Evolutionary conservation across 768 basidiomycete genomes (phyloP).

Genomic region (Rhizopogon rudus): DNA sequence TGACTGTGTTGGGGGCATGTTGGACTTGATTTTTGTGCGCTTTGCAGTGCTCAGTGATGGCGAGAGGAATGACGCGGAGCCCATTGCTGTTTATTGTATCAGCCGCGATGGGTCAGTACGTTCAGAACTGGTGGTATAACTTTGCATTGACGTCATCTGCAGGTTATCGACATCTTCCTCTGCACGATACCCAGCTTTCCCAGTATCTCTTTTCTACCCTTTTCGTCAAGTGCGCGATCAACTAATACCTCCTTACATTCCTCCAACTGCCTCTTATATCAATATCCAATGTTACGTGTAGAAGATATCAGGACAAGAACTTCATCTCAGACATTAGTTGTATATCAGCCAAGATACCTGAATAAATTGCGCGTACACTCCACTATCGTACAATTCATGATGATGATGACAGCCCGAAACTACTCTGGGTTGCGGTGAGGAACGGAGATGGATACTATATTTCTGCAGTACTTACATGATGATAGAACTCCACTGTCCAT

Average conservation of each 20-base stretch:
- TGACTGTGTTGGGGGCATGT: constrained; percentile 73
- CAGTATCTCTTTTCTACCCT: constrained; percentile 94
- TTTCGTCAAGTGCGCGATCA: constrained; percentile 55
- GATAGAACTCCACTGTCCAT: too few relatives aligned
- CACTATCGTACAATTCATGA: background rate
- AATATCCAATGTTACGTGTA: too few relatives aligned
- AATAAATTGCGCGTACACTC: too few relatives aligned
- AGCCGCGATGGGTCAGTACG: constrained; percentile 56
- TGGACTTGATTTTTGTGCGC: constrained; percentile 78
- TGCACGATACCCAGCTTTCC: constrained; percentile 83
- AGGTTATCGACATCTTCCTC: constrained; percentile 89
- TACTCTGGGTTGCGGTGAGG: too few relatives aligned
- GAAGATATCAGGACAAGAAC: too few relatives aligned
- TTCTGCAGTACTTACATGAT: too few relatives aligned
- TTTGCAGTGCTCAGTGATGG: constrained; percentile 71
- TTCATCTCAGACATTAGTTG: too few relatives aligned
- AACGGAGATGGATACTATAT: too few relatives aligned
- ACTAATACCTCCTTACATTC: too few relatives aligned
- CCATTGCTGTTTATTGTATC: constrained; percentile 70
- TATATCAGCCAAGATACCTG: too few relatives aligned
- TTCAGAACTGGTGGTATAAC: background rate
- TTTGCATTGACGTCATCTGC: background rate
- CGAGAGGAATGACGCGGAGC: constrained; percentile 46
- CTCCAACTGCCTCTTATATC: too few relatives aligned
- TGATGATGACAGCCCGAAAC: background rate